These are phyloP conservation scores for Epichloe hybrida DNA, from an alignment of 2,329 filamentous ascomycete species.

Conservation along the genomic window DNA sequence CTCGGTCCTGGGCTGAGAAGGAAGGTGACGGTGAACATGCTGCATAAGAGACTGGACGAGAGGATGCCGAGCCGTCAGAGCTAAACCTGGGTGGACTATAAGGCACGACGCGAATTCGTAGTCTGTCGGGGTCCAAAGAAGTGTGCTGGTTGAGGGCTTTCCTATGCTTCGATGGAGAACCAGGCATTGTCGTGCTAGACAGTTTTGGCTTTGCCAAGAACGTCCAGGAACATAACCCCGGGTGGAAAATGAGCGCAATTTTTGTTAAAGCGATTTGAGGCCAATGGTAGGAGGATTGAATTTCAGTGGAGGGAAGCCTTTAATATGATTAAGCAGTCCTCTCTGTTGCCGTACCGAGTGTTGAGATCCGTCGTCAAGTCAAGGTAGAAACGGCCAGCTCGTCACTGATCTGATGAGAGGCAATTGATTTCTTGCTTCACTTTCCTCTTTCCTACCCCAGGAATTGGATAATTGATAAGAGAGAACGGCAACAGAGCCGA, in stretches of 20 bases:
- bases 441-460: no score
- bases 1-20: background rate
- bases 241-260: background rate
- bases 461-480: no score
- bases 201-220: background rate
- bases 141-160: background rate
- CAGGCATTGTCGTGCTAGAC: constrained; percentile 3
- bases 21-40: constrained; percentile 4
- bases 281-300: background rate
- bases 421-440: no score
- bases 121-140: constrained; percentile 11
- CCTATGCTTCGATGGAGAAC: background rate
- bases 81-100: constrained; percentile 24
- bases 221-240: constrained; percentile 1
- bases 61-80: constrained; percentile 16
- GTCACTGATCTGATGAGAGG: no score
- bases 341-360: background rate
- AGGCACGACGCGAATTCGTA: constrained; percentile 25
- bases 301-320: background rate
- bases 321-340: background rate
- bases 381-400: no score
- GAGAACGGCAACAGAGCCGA: no score
- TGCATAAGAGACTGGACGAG: constrained; percentile 14
- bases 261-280: no score
- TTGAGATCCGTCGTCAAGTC: background rate